Percentiles rank a stretch among this genome's conserved stretches.
These are phyloP conservation scores for Grosmannia serpens DNA, from an alignment of 2,329 filamentous ascomycete genomes.

Conservation along the genomic window DNA sequence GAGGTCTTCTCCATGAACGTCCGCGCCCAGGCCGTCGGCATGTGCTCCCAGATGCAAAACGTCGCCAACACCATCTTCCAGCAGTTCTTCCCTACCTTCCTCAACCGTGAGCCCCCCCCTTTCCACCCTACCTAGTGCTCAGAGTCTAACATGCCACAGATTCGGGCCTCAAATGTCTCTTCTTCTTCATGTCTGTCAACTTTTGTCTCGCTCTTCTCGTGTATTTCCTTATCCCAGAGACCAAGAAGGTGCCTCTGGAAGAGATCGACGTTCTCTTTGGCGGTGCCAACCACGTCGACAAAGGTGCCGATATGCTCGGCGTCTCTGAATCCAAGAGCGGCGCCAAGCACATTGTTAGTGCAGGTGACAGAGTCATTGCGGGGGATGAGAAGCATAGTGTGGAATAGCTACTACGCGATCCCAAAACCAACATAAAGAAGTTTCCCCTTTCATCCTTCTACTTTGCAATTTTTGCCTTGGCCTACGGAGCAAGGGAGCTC, in stretches of 20 bases:
- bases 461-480: too few species aligned
- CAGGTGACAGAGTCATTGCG: too few species aligned
- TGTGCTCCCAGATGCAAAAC: conserved; percentile 47
- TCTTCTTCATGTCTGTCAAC: conserved; percentile 31
- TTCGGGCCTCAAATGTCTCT: conserved; percentile 27
- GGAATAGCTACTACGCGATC: too few species aligned
- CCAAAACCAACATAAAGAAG: too few species aligned
- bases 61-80: conserved; percentile 54
- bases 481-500: not conserved
- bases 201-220: conserved; percentile 32
- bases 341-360: too few species aligned
- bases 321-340: not conserved
- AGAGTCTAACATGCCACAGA: not conserved
- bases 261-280: conserved; percentile 46
- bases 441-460: too few species aligned
- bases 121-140: too few species aligned
- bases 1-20: conserved; percentile 60
- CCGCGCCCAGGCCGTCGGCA: conserved; percentile 57
- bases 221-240: conserved; percentile 35
- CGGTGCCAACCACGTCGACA: conserved; percentile 43
- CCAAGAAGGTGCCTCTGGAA: conserved; percentile 36
- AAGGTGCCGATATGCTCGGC: conserved; percentile 36
- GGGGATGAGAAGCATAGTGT: too few species aligned
- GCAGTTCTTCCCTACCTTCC: conserved; percentile 57
- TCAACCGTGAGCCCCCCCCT: conserved; percentile 28